Evolutionary conservation across 768 basidiomycete species (phyloP), one percentile per base, ranked within the genome.

Genomic region (Rhodotorula babjevae): DNA sequence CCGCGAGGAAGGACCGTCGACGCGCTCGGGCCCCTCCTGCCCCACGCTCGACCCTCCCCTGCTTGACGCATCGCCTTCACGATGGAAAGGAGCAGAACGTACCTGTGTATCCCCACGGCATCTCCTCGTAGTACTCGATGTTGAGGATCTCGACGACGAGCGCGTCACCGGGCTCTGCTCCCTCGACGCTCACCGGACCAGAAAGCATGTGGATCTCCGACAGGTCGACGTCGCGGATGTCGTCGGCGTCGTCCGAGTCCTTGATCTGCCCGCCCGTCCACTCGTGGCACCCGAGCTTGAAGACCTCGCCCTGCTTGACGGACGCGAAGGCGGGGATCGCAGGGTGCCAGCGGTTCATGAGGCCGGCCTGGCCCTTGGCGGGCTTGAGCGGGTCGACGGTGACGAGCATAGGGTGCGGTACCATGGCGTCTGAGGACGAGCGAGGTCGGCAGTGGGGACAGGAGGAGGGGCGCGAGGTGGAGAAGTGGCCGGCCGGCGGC

Each of bases 101-200:
- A 46, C 44, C 88, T 21, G 89, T 89, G 78, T 90, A 90, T 0
- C 90, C 90, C 90, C 89, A 91, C 0, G 89, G 89, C 88, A 88
- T 88, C 78, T 88, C 85, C 53, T 88, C 63, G 88, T 42, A 67
- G n/a, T 42, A 56, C 19, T 59, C 8, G 42, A 76, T 86, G 77
- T 90, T 88, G n/a, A 91, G 81, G 68, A 91, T 89, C 68, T 91
- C 90, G 8, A 91, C 87, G 15, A 90, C 87, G 7, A 91, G 84
- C 63, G 88, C 89, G 78, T 91, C 90, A 2, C 90, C 90, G 1
- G 90, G 89, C 74, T 89, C 87, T 2, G 90, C 87, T 23, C 88
- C 88, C 74, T 90, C 88, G 21, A 91, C 85, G 0, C 86, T 87
- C 63, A 91, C 84, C 0, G 89, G 90, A 0, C 90, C 90, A 11